Evolutionary conservation across 305 asterid species (phyloP), one percentile per base, ranked within the genome.

Genomic region (Solanum hybrid): DNA sequence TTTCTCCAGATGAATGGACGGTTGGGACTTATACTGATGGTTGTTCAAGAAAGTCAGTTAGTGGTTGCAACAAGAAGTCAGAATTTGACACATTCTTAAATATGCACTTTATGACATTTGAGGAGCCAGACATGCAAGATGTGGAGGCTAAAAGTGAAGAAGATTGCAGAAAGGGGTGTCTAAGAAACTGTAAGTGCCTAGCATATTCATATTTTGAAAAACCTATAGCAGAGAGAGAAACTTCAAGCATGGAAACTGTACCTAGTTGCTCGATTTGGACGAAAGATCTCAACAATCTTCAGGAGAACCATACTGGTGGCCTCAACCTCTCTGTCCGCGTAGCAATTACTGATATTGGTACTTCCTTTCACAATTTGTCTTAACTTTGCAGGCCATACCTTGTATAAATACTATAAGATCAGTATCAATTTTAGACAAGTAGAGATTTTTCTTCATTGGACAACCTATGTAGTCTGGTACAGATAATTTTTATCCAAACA

Each of bases 101-200:
- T n/a, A 10, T 93, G 64, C 22, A 22, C 29, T 36, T 26, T 0
- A 42, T 24, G 87, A 78, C 60, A 27, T 42, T 87, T 0, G 88
- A 19, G 64, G 88, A 89, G 26, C 29, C 79, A 9, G 75, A 10
- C 14, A 6, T 5, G 19, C 10, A 1, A 4, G 7, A 8, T 69
- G 1, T 31, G 26, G 64, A 6, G 6, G 89, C 88, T 60, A 6
- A 12, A 27, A n/a, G 7, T 2, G 90, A 87, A 89, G 37, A 32
- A 2, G 78, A 22, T 5, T 93, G 96, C 90, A 85, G 27, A 79
- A 2, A 22, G 7, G 89, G 19, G 79, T 93, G 95, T 84, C 90
- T 89, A n/a, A 56, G 9, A 10, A 29, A 77, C 7, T 92, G 93
- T 87, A 15, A 79, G 2, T 93, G 95, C 77, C 34, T 38, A 69